Evolutionary conservation across 75 land plant genomes (phyloP).

Genomic region (Azolla pinnata): DNA sequence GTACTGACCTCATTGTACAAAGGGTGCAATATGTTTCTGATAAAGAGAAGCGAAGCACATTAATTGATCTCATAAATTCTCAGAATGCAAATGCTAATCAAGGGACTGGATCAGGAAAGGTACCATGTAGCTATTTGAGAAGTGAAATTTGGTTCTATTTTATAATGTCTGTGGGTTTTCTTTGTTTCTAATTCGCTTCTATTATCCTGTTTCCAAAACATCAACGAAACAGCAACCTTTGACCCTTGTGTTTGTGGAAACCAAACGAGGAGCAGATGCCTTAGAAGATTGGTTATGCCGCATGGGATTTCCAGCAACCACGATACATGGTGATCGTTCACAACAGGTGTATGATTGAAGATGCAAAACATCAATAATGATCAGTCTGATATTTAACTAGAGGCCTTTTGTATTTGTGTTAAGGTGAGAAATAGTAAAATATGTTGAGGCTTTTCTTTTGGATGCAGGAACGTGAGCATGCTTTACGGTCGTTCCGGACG

Average conservation of each 20-base stretch:
- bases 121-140: not conserved
- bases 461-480: constrained; percentile 46
- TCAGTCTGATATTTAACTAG: not conserved
- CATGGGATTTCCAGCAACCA: constrained; percentile 36
- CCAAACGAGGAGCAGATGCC: constrained; percentile 62
- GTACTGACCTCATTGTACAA: constrained; percentile 44
- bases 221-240: constrained; percentile 24
- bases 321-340: constrained; percentile 44
- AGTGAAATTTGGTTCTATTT: too few species aligned
- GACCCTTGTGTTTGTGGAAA: constrained; percentile 58
- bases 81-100: constrained; percentile 25
- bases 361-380: too few species aligned
- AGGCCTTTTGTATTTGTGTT: too few species aligned
- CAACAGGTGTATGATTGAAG: constrained; percentile 40
- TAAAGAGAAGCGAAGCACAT: constrained; percentile 35
- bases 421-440: too few species aligned
- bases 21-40: constrained; percentile 37
- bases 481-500: constrained; percentile 30
- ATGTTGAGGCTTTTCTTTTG: too few species aligned
- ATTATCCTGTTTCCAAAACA: too few species aligned
- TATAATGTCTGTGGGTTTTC: too few species aligned
- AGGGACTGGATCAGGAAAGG: constrained; percentile 25
- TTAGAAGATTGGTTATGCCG: constrained; percentile 30
- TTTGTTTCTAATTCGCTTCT: not conserved
- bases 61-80: constrained; percentile 41